Conservation (phyloP, 2,329 filamentous ascomycete species). For the Cyphellophora attinorum region DNA sequence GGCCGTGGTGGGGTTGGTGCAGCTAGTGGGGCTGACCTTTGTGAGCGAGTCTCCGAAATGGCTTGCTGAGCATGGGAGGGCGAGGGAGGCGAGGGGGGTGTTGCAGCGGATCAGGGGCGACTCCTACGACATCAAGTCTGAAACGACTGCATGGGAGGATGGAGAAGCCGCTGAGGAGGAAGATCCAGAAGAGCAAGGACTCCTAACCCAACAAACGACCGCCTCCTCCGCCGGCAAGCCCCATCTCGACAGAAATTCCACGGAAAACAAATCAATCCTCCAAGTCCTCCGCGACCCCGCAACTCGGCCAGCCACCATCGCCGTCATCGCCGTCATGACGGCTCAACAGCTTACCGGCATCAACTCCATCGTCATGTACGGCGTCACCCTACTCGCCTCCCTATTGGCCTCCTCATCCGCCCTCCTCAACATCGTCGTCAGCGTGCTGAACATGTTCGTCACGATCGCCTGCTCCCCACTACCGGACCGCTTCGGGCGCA, state of each 20-base stretch:
- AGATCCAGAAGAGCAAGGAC: constrained; percentile 58
- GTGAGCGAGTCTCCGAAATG: constrained; percentile 83
- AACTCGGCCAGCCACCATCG: constrained; percentile 65
- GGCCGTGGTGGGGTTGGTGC: constrained; percentile 57
- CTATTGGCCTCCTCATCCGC: constrained; percentile 74
- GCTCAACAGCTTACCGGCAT: constrained; percentile 89
- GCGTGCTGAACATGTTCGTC: constrained; percentile 72
- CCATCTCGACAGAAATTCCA: constrained; percentile 15
- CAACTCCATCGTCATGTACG: constrained; percentile 98
- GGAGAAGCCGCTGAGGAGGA: constrained; percentile 11
- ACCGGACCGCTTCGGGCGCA: constrained; percentile 73
- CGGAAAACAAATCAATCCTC: constrained; percentile 48
- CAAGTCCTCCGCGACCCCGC: constrained; percentile 52
- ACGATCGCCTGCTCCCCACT: constrained; percentile 75
- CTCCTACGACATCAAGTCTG: constrained; percentile 59
- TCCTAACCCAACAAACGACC: too few species aligned
- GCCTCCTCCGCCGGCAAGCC: constrained; percentile 19
- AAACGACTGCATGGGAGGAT: constrained; percentile 53
- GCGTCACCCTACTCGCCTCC: constrained; percentile 74
- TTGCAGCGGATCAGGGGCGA: constrained; percentile 69
- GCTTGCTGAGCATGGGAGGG: constrained; percentile 59
- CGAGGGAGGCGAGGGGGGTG: constrained; percentile 52
- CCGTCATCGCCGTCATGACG: constrained; percentile 78
- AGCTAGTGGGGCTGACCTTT: constrained; percentile 62
- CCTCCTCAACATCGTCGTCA: constrained; percentile 78